These are phyloP conservation scores for Dictyostelium firmibasis DNA, from an alignment of 78 protist species.

Conservation along the genomic window DNA sequence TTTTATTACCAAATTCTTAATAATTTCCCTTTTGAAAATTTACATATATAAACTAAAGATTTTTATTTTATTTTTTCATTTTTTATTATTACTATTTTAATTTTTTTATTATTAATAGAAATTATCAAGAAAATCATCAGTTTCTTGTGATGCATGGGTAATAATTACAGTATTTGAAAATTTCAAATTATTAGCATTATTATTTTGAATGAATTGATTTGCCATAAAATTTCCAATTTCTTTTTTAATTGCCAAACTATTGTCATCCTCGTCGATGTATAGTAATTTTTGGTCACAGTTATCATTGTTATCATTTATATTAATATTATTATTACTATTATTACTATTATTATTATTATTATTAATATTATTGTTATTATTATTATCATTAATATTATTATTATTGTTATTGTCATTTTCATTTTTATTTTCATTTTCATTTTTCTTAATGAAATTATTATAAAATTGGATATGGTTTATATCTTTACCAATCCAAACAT, in stretches of 20 bases:
- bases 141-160: slow-evolving; percentile 38
- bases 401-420: background rate
- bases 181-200: background rate
- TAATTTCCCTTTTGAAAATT: background rate
- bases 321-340: background rate
- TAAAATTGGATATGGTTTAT: background rate
- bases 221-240: slow-evolving; percentile 44
- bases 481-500: slow-evolving; percentile 65
- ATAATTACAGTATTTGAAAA: slow-evolving; percentile 16
- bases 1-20: background rate
- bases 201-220: slow-evolving; percentile 21
- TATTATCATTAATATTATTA: background rate
- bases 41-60: background rate
- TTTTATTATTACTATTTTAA: background rate
- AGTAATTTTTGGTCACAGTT: background rate
- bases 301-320: background rate
- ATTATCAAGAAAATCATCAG: slow-evolving; percentile 74
- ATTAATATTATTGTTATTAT: background rate
- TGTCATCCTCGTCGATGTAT: background rate
- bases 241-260: background rate
- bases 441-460: background rate
- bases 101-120: background rate
- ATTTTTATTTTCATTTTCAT: background rate
- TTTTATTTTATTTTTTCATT: background rate
- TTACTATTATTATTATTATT: background rate